These are phyloP conservation scores for Stemphylium beticola DNA, from an alignment of 2,329 filamentous ascomycete genomes.

Conservation along the genomic window DNA sequence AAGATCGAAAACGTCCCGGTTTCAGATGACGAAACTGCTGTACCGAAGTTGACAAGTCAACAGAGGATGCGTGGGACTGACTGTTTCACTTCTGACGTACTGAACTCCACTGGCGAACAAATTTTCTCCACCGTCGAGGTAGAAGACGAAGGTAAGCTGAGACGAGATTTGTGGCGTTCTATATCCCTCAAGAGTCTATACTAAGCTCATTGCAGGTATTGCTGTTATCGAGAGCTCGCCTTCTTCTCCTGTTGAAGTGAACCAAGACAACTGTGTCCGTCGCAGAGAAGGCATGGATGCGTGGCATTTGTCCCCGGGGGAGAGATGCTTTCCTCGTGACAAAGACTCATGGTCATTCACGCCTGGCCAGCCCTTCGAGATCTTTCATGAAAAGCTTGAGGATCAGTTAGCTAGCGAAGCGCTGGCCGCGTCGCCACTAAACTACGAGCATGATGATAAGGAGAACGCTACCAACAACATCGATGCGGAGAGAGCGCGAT, in stretches of 20 bases:
- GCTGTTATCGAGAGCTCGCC: not conserved
- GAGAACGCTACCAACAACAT: slow-evolving; percentile 20
- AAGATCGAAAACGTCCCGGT: not conserved
- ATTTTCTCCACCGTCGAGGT: not conserved
- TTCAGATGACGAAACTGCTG: not conserved
- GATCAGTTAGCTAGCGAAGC: slow-evolving; percentile 26
- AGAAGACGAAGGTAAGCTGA: not conserved
- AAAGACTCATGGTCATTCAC: slow-evolving; percentile 13
- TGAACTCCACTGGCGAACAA: not conserved
- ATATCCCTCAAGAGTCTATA: not conserved
- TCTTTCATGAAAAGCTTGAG: slow-evolving; percentile 26
- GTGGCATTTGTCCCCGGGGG: slow-evolving; percentile 5
- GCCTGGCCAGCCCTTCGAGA: slow-evolving; percentile 18
- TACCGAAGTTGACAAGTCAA: not conserved
- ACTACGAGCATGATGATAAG: slow-evolving; percentile 31
- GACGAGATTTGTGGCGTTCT: not conserved
- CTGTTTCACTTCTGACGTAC: not conserved
- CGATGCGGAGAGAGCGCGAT: slow-evolving; percentile 2
- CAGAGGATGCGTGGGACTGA: not conserved
- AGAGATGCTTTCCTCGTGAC: slow-evolving; percentile 11
- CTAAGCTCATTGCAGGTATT: slow-evolving; percentile 4
- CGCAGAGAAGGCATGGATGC: slow-evolving; percentile 6
- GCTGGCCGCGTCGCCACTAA: slow-evolving; percentile 22
- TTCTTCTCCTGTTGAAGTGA: not conserved
- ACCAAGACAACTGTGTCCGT: slow-evolving; percentile 1